These are phyloP conservation scores for Amniculicola lignicola DNA, from an alignment of 495 filamentous ascomycete genomes.

Conservation along the genomic window DNA sequence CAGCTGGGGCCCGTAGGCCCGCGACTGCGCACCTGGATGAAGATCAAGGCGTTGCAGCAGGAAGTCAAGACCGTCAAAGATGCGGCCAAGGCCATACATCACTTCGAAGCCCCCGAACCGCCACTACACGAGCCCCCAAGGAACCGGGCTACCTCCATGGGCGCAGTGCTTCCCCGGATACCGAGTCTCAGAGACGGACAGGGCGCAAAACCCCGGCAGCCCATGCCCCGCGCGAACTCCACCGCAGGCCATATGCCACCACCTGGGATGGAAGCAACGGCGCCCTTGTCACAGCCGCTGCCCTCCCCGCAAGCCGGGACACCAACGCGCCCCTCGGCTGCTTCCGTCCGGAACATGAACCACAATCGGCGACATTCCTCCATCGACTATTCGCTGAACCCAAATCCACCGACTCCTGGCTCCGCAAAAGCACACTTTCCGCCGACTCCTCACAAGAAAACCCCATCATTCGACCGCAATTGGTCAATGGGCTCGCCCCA, in stretches of 20 bases:
- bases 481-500: conserved; percentile 71
- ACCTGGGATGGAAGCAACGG: conserved; percentile 31
- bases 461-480: conserved; percentile 81
- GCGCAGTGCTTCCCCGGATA: conserved; percentile 59
- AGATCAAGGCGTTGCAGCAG: conserved; percentile 83
- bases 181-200: conserved; percentile 52
- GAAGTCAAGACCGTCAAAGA: conserved; percentile 57
- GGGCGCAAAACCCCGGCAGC: conserved; percentile 25
- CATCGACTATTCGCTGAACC: conserved; percentile 59
- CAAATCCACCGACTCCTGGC: conserved; percentile 19
- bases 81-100: conserved; percentile 39
- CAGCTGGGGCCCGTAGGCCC: conserved; percentile 87
- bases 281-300: conserved; percentile 52
- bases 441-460: conserved; percentile 61
- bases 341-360: conserved; percentile 77
- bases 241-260: conserved; percentile 34
- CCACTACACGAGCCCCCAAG: conserved; percentile 24
- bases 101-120: conserved; percentile 40
- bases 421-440: conserved; percentile 12
- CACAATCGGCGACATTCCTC: conserved; percentile 85
- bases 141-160: conserved; percentile 44
- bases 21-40: conserved; percentile 91
- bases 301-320: conserved; percentile 34
- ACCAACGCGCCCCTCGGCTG: conserved; percentile 60
- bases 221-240: conserved; percentile 24